Evolutionary conservation across 352 stramenopile species (phyloP).

Genomic region (Pythium pyrilobum): DNA sequence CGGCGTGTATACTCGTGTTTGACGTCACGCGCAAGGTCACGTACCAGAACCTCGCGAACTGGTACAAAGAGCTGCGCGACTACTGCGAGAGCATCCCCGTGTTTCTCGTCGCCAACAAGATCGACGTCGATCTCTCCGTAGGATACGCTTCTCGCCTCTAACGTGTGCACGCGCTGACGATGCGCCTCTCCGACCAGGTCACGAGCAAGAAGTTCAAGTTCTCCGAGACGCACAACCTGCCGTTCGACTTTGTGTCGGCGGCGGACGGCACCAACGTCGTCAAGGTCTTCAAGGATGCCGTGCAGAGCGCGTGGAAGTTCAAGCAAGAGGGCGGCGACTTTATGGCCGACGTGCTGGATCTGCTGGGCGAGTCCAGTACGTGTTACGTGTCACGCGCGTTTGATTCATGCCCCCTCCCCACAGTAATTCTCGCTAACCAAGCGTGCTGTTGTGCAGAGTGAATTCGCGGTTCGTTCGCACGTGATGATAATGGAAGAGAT

Average conservation of each 20-base stretch:
- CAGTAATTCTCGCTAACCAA: too few species aligned
- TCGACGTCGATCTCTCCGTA: slow-evolving; percentile 93
- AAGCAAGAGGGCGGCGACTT: slow-evolving; percentile 91
- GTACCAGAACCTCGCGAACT: slow-evolving; percentile 91
- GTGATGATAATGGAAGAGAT: not conserved
- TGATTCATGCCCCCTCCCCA: too few species aligned
- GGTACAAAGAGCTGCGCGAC: slow-evolving; percentile 89
- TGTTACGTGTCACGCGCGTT: not conserved
- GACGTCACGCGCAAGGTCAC: slow-evolving; percentile 95
- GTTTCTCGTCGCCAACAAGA: slow-evolving; percentile 96
- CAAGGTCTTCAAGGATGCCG: slow-evolving; percentile 90
- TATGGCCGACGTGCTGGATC: slow-evolving; percentile 88
- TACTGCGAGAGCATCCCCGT: slow-evolving; percentile 92
- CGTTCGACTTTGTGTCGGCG: slow-evolving; percentile 93
- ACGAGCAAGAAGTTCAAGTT: slow-evolving; percentile 97
- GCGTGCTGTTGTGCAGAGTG: too few species aligned
- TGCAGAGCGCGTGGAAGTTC: slow-evolving; percentile 81
- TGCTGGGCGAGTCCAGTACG: slow-evolving; percentile 74
- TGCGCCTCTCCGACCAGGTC: slow-evolving; percentile 43
- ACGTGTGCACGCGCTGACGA: too few species aligned
- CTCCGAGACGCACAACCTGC: slow-evolving; percentile 89
- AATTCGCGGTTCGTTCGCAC: not conserved
- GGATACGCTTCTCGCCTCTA: not conserved
- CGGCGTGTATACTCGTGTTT: slow-evolving; percentile 93
- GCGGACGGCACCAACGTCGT: slow-evolving; percentile 96